Evolutionary conservation across 2,329 filamentous ascomycete genomes (phyloP).

Genomic region (Alternaria tenuissima): DNA sequence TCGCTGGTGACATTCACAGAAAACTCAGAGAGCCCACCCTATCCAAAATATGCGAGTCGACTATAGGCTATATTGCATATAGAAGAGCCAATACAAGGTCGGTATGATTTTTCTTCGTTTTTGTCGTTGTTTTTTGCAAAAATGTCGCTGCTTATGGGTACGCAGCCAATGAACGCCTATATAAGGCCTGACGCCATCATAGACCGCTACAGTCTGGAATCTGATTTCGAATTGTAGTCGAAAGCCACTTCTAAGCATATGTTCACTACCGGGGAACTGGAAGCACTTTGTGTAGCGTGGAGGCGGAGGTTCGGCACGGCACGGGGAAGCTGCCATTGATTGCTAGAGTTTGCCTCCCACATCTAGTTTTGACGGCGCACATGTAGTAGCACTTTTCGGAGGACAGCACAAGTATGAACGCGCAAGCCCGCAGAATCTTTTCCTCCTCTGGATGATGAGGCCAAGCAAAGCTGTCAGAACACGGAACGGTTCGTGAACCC

Average conservation of each 20-base stretch:
- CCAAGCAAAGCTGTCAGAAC: conserved; percentile 6
- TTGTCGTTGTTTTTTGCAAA: neutral
- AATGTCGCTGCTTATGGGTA: neutral
- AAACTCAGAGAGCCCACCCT: neutral
- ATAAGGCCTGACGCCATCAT: neutral
- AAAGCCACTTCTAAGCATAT: neutral
- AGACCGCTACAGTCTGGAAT: neutral
- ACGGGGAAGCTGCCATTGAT: neutral
- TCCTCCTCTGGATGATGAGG: neutral
- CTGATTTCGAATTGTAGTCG: neutral
- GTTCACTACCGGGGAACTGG: conserved; percentile 1
- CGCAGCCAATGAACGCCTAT: neutral
- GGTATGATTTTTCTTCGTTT: neutral
- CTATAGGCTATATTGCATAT: neutral
- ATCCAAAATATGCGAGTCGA: neutral
- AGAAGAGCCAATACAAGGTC: neutral
- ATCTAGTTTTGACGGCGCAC: neutral
- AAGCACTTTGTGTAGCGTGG: neutral
- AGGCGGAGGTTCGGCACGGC: conserved; percentile 10
- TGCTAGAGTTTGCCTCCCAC: neutral
- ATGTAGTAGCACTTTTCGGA: neutral
- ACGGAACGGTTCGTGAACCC: conserved; percentile 9
- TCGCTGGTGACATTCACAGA: neutral
- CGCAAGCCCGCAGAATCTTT: neutral
- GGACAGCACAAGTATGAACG: neutral